Conservation (phyloP, 495 filamentous ascomycete genomes). For the Penicillium diatomitis region DNA sequence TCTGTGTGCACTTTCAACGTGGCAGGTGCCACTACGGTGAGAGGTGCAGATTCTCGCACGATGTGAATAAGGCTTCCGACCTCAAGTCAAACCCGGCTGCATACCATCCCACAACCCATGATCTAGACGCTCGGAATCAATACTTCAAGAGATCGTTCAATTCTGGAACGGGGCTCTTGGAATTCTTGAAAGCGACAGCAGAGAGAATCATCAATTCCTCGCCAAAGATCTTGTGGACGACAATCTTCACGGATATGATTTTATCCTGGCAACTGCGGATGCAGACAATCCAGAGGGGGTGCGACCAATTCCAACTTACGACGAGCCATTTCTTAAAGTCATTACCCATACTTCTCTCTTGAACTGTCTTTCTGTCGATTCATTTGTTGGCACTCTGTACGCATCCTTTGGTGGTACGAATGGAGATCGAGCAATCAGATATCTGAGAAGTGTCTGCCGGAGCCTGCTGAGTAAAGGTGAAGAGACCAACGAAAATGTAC, state of each 20-base stretch:
- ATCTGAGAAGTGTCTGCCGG: conserved; percentile 4
- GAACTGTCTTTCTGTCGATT: conserved; percentile 8
- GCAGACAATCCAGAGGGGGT: not conserved
- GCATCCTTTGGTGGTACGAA: conserved; percentile 5
- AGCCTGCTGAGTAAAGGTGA: not conserved
- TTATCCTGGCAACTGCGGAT: conserved; percentile 9
- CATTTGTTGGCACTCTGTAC: conserved; percentile 10
- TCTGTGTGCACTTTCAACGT: conserved; percentile 5
- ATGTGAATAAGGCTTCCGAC: conserved; percentile 1
- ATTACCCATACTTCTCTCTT: conserved; percentile 8
- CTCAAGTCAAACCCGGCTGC: not conserved
- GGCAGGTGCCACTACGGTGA: conserved; percentile 6
- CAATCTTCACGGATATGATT: not conserved
- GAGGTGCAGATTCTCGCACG: conserved; percentile 6
- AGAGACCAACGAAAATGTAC: not conserved
- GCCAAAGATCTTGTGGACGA: conserved; percentile 10
- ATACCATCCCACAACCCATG: not conserved
- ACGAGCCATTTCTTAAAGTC: conserved; percentile 7
- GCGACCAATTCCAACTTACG: not conserved
- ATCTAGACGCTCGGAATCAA: conserved; percentile 5
- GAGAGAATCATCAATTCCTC: conserved; percentile 7
- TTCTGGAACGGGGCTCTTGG: conserved; percentile 10
- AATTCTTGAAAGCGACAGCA: conserved; percentile 7
- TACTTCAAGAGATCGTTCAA: conserved; percentile 6
- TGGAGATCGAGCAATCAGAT: conserved; percentile 10